Evolutionary conservation across 106 monocot genomes (phyloP).

Genomic region (Agapanthus africanus): DNA sequence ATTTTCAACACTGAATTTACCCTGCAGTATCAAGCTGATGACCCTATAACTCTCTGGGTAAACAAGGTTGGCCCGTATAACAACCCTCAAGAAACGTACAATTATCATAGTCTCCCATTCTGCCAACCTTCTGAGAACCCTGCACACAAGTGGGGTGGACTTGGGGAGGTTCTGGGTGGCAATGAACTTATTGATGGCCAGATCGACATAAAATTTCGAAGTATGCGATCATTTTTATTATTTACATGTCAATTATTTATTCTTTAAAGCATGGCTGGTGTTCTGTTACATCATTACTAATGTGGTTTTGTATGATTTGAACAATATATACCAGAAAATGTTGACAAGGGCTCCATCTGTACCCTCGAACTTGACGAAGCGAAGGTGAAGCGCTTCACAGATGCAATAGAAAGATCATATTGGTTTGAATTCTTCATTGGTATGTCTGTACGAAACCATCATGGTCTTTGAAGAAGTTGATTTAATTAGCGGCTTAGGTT

Average conservation of each 20-base stretch:
- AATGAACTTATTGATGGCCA: constrained; percentile 99
- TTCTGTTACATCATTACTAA: background rate
- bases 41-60: constrained; percentile 31
- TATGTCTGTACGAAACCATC: constrained; percentile 12
- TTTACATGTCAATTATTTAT: background rate
- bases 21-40: constrained; percentile 72
- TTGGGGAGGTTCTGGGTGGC: constrained; percentile 97
- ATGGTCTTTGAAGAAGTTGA: background rate
- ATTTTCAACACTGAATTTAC: background rate
- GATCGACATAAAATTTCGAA: constrained; percentile 63
- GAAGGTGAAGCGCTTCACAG: constrained; percentile 70
- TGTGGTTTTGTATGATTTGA: background rate
- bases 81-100: constrained; percentile 94
- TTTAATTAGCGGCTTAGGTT: background rate
- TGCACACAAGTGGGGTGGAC: constrained; percentile 91
- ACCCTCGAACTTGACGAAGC: constrained; percentile 61
- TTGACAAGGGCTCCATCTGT: constrained; percentile 71
- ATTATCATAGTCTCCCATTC: constrained; percentile 96
- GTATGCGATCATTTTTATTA: constrained; percentile 32
- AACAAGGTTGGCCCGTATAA: constrained; percentile 99
- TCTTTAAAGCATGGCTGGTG: background rate
- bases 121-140: constrained; percentile 75
- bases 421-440: constrained; percentile 98
- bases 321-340: constrained; percentile 43
- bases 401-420: constrained; percentile 79